phyloP scores from a whole-genome alignment of 768 basidiomycete genomes.

The Tylopilus rubrobrunneus region DNA sequence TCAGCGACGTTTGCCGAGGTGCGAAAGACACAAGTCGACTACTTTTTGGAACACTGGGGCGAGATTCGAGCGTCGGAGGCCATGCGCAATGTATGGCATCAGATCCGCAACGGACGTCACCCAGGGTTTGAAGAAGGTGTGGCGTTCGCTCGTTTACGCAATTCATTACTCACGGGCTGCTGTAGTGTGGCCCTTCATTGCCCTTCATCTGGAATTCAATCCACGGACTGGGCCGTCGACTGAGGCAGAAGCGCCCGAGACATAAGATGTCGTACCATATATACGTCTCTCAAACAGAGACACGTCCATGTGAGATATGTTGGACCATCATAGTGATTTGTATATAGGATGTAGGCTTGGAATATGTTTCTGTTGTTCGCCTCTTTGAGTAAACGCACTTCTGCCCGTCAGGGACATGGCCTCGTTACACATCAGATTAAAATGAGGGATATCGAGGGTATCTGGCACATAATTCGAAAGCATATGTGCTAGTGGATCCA shows the following conservation, averaged over 20 bases:
- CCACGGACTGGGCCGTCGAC: conserved; percentile 31
- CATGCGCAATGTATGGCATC: conserved; percentile 81
- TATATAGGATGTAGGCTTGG: conserved; percentile 3
- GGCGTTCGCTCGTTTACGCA: conserved; percentile 4
- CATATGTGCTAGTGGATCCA: conserved; percentile 2
- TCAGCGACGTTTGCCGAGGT: conserved; percentile 79
- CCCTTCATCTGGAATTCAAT: conserved; percentile 58
- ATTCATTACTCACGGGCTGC: conserved; percentile 5
- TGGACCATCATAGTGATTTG: background rate
- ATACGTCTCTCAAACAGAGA: conserved; percentile 2
- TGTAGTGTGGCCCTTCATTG: conserved; percentile 66
- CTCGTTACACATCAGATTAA: background rate
- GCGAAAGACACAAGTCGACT: conserved; percentile 75
- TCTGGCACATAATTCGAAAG: background rate
- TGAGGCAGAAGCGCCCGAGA: conserved; percentile 20
- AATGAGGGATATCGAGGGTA: conserved; percentile 1
- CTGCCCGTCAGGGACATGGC: background rate
- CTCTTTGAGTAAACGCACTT: background rate
- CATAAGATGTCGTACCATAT: conserved; percentile 5
- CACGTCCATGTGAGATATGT: conserved; percentile 4
- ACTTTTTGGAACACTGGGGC: conserved; percentile 78
- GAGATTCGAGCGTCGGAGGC: conserved; percentile 80
- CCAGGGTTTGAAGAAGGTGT: conserved; percentile 85
- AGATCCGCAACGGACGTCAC: conserved; percentile 78
- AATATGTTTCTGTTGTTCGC: background rate